These are phyloP conservation scores for Myriosclerotinia scirpicola DNA, from an alignment of 2,329 filamentous ascomycete species.

Conservation along the genomic window DNA sequence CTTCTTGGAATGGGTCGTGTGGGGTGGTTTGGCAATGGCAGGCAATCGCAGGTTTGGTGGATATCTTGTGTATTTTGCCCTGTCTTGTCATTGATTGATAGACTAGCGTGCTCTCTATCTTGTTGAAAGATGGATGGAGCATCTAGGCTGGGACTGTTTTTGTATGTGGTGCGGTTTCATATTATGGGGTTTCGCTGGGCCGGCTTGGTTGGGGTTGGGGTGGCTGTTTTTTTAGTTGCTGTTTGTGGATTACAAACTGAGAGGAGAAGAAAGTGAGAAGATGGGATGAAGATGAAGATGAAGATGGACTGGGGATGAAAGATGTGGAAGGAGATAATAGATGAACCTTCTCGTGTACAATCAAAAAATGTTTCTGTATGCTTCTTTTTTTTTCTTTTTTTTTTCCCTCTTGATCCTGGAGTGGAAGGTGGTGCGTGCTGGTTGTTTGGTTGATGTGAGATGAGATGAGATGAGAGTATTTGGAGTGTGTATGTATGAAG, in stretches of 20 bases:
- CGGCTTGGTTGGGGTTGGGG: background rate
- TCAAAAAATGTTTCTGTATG: constrained; percentile 18
- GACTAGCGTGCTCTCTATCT: constrained; percentile 19
- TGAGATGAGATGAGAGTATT: background rate
- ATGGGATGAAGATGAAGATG: background rate
- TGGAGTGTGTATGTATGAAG: constrained; percentile 1
- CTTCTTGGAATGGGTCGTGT: background rate
- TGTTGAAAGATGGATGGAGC: constrained; percentile 10
- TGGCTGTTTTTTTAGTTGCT: background rate
- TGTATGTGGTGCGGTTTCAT: constrained; percentile 16
- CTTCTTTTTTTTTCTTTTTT: constrained; percentile 11
- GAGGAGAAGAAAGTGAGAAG: background rate
- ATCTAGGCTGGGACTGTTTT: constrained; percentile 10
- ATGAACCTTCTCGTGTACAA: constrained; percentile 20
- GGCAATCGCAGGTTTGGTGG: background rate
- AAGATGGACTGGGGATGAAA: background rate
- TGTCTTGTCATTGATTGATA: constrained; percentile 13
- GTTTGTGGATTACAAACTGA: constrained; percentile 6
- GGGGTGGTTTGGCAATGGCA: constrained; percentile 5
- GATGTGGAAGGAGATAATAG: constrained; percentile 3
- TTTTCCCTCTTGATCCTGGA: background rate
- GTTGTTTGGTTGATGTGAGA: constrained; percentile 1
- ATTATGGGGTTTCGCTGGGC: background rate
- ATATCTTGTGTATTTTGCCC: constrained; percentile 11
- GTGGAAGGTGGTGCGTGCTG: background rate